phyloP scores from a whole-genome alignment of 1,284 basidiomycete species.

The Coniferiporia sulphurascens region DNA sequence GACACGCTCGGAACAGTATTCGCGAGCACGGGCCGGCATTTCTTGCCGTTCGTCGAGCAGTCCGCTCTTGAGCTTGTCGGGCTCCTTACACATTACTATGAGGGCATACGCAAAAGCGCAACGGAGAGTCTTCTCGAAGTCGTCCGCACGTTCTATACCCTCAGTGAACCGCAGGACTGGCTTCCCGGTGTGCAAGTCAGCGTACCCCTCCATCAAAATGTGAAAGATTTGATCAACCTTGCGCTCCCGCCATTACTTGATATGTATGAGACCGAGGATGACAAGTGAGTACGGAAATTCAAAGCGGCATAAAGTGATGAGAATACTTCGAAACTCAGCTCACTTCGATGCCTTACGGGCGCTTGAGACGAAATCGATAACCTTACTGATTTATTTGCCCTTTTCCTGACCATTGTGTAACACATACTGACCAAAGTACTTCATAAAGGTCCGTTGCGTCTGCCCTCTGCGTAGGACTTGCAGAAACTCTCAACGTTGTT shows the following conservation, averaged over 20 bases:
- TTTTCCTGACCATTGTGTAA: constrained; percentile 7
- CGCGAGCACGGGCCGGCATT: constrained; percentile 75
- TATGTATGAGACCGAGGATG: constrained; percentile 93
- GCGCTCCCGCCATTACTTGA: constrained; percentile 78
- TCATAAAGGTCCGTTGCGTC: constrained; percentile 77
- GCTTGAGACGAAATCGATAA: constrained; percentile 51
- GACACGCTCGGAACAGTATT: constrained; percentile 95
- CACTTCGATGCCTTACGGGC: constrained; percentile 68
- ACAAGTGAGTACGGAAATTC: constrained; percentile 72
- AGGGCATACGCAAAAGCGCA: constrained; percentile 95
- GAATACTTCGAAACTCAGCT: constrained; percentile 69
- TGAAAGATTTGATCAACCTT: constrained; percentile 79
- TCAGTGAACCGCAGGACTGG: constrained; percentile 84
- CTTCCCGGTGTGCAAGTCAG: constrained; percentile 60
- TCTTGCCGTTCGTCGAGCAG: constrained; percentile 85
- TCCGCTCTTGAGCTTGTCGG: constrained; percentile 78
- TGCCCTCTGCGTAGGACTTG: constrained; percentile 80
- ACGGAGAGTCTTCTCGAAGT: constrained; percentile 88
- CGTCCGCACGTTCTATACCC: constrained; percentile 89
- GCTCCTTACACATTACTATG: constrained; percentile 93
- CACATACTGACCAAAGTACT: constrained; percentile 22
- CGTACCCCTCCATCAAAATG: constrained; percentile 65
- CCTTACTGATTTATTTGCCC: constrained; percentile 29
- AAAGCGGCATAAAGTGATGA: constrained; percentile 45
- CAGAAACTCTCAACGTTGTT: constrained; percentile 87